phyloP scores from a whole-genome alignment of 139 green algal genomes.

The Pseudopediastrum boryanum region DNA sequence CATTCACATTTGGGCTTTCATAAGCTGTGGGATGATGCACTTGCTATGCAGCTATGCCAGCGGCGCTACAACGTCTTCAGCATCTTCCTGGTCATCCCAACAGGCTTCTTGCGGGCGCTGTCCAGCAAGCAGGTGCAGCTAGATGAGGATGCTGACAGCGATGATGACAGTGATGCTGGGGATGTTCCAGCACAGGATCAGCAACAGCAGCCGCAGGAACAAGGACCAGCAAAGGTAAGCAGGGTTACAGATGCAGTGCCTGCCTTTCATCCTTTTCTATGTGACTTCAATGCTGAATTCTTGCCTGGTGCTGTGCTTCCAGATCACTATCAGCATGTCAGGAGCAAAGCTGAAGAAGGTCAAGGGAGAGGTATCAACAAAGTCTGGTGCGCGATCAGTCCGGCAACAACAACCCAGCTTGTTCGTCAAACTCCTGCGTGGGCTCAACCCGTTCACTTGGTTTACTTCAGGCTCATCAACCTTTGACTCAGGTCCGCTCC shows the following conservation, averaged over 20 bases:
- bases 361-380: background rate
- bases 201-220: background rate
- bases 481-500: too few species aligned
- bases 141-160: conserved; percentile 36
- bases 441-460: too few species aligned
- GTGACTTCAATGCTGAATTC: too few species aligned
- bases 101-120: conserved; percentile 48
- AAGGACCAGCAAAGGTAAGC: conserved; percentile 15
- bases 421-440: background rate
- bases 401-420: background rate
- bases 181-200: background rate
- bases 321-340: too few species aligned
- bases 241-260: too few species aligned
- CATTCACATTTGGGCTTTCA: too few species aligned
- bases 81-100: conserved; percentile 54
- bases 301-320: too few species aligned
- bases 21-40: too few species aligned
- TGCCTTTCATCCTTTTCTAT: too few species aligned
- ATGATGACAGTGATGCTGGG: conserved; percentile 14
- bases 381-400: background rate
- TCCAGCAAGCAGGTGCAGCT: conserved; percentile 50
- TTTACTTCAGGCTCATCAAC: too few species aligned
- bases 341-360: too few species aligned
- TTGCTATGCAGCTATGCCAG: conserved; percentile 13
- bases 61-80: conserved; percentile 47